A percentile compares a stretch with the other conserved stretches of the same genome.
These are phyloP conservation scores for Flaveria robusta DNA, from an alignment of 129 eudicot genomes.

Conservation along the genomic window DNA sequence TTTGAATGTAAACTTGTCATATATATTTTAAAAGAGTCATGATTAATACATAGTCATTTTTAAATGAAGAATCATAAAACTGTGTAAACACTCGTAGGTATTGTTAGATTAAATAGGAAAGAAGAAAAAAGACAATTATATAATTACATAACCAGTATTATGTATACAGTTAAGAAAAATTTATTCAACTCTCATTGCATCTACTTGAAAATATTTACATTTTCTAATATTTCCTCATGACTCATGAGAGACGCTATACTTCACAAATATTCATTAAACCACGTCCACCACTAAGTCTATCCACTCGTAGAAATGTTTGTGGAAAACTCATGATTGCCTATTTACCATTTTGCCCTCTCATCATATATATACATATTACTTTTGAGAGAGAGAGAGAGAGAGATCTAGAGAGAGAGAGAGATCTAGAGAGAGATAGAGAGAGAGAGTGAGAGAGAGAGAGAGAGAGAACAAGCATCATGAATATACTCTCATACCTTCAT, in stretches of 20 bases:
- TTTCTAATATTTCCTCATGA: not conserved
- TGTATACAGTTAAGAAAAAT: no score
- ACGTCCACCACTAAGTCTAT: constrained; percentile 30
- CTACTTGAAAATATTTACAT: not conserved
- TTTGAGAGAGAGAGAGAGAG: not conserved
- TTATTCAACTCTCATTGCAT: no score
- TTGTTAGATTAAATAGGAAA: no score
- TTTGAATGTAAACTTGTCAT: no score
- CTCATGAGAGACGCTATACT: not conserved
- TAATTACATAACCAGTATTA: no score
- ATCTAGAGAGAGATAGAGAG: not conserved
- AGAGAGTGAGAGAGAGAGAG: constrained; percentile 27
- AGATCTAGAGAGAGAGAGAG: constrained; percentile 26
- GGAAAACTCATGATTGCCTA: constrained; percentile 28
- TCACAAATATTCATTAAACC: not conserved
- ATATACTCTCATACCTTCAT: constrained; percentile 29
- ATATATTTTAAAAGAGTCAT: no score
- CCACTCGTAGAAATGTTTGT: constrained; percentile 20
- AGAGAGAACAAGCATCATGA: constrained; percentile 27
- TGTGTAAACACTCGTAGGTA: no score
- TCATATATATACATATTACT: constrained; percentile 16
- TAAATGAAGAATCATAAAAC: no score
- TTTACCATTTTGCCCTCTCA: constrained; percentile 35
- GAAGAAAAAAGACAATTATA: no score
- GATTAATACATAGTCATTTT: no score